Conservation (phyloP, 1,284 basidiomycete species). For the Singerocomus inundabilis region DNA sequence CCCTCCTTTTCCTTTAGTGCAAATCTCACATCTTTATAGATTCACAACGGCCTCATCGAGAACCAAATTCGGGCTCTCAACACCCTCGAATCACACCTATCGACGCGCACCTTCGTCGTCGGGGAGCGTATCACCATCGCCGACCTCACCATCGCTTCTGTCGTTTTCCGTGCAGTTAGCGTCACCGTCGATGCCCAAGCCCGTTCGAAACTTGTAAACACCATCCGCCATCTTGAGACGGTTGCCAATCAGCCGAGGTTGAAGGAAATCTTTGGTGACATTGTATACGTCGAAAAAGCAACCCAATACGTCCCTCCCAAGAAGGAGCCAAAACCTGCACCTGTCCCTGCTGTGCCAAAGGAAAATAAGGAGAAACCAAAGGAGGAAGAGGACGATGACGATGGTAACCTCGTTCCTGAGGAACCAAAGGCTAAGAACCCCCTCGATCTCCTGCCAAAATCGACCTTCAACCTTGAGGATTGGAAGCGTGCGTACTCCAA, state of each 20-base stretch:
- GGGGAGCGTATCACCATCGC: constrained; percentile 94
- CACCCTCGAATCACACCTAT: constrained; percentile 75
- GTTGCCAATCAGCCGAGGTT: constrained; percentile 80
- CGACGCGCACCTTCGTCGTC: constrained; percentile 85
- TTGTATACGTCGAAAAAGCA: constrained; percentile 70
- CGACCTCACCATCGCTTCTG: constrained; percentile 72
- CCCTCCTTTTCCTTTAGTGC: constrained; percentile 37
- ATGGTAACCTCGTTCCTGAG: constrained; percentile 58
- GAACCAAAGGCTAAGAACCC: constrained; percentile 91
- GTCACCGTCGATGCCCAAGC: constrained; percentile 62
- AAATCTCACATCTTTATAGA: constrained; percentile 37
- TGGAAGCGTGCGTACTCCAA: constrained; percentile 99
- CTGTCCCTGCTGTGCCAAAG: constrained; percentile 42
- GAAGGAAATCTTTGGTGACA: constrained; percentile 62
- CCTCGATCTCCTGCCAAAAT: constrained; percentile 89
- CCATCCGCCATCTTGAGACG: constrained; percentile 82
- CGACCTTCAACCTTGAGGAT: constrained; percentile 92
- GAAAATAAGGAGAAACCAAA: constrained; percentile 59
- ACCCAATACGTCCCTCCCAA: constrained; percentile 72
- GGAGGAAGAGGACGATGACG: constrained; percentile 65
- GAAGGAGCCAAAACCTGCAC: constrained; percentile 54
- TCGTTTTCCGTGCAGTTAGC: constrained; percentile 50
- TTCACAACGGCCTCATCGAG: constrained; percentile 54
- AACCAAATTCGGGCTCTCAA: constrained; percentile 54
- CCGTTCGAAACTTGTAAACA: constrained; percentile 72